Evolutionary conservation across 306 rosid genomes (phyloP).

Genomic region (Malus domestica): ASM211411v1 NC_041789.1:16353001-16353500

Average conservation of each 20-base stretch:
- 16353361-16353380: constrained; percentile 84
- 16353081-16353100: constrained; percentile 83
- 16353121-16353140: neutral
- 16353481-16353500: constrained; percentile 17
- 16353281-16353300: constrained; percentile 16
- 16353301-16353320: constrained; percentile 55
- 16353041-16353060: constrained; percentile 92
- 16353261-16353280: constrained; percentile 7
- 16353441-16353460: constrained; percentile 12
- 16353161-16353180: neutral
- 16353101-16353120: constrained; percentile 8
- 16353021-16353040: constrained; percentile 81
- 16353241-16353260: neutral
- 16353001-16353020: constrained; percentile 69
- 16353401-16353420: neutral
- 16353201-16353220: neutral
- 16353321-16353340: constrained; percentile 87
- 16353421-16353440: neutral
- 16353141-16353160: neutral
- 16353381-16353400: constrained; percentile 17
- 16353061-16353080: constrained; percentile 85
- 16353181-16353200: neutral
- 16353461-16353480: constrained; percentile 7
- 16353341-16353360: constrained; percentile 58
- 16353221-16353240: neutral